Evolutionary conservation across 345 rosid species (phyloP).

Genomic region (Arabidopsis arenosa): DNA sequence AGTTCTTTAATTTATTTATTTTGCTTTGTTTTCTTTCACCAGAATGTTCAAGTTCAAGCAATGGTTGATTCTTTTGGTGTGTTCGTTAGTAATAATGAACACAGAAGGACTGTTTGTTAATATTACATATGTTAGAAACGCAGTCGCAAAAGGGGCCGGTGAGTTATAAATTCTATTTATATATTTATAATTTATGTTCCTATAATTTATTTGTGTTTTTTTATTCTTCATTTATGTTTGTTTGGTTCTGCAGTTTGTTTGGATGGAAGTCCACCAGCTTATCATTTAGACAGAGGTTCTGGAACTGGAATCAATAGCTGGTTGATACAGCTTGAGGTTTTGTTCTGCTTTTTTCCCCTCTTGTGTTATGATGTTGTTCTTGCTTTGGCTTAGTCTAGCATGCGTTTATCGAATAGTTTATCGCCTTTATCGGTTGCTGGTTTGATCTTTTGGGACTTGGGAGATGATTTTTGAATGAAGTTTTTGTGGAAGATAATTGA

Average conservation of each 20-base stretch:
- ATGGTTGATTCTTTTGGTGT: constrained; percentile 53
- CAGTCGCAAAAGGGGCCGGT: constrained; percentile 91
- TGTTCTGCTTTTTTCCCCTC: constrained; percentile 26
- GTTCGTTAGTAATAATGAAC: constrained; percentile 49
- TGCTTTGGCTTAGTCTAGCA: not conserved
- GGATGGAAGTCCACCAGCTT: constrained; percentile 98
- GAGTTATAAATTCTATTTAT: constrained; percentile 20
- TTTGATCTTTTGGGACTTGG: constrained; percentile 13
- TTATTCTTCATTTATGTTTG: constrained; percentile 2
- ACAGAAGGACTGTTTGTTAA: constrained; percentile 56
- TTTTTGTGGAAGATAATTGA: not conserved
- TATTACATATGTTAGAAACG: constrained; percentile 67
- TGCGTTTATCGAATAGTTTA: not conserved
- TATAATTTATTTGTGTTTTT: constrained; percentile 4
- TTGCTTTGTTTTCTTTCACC: constrained; percentile 38
- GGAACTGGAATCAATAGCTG: constrained; percentile 86
- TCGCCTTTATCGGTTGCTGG: not conserved
- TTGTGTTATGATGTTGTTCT: constrained; percentile 17
- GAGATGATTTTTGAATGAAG: constrained; percentile 8
- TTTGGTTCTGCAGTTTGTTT: constrained; percentile 69
- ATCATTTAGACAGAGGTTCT: constrained; percentile 74
- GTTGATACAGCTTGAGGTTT: constrained; percentile 86
- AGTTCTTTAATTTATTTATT: not conserved
- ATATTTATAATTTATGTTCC: not conserved
- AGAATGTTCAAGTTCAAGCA: constrained; percentile 66